Evolutionary conservation across 176 grass and related monocot genomes (phyloP).

Genomic region (Oryza meridionalis): DNA sequence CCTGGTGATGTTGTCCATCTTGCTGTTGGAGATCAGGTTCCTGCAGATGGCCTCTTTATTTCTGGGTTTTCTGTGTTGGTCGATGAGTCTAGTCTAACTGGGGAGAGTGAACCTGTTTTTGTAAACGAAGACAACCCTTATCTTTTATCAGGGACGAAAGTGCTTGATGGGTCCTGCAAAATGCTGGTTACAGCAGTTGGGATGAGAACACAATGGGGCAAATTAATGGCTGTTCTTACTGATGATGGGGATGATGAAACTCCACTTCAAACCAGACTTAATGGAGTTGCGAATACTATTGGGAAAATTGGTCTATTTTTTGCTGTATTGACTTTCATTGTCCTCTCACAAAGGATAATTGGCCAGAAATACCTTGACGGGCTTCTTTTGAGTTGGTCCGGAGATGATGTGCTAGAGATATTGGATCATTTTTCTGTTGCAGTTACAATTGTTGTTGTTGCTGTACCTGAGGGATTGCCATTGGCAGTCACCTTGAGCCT

Average conservation of each 20-base stretch:
- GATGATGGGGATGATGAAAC: conserved; percentile 72
- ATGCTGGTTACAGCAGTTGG: conserved; percentile 72
- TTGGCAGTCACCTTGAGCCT: conserved; percentile 82
- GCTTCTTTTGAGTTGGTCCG: conserved; percentile 63
- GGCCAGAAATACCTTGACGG: conserved; percentile 48
- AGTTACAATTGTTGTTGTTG: conserved; percentile 75
- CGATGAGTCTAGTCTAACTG: conserved; percentile 71
- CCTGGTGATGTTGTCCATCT: conserved; percentile 69
- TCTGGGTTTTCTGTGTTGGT: conserved; percentile 62
- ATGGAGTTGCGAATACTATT: conserved; percentile 70
- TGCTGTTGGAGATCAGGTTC: conserved; percentile 68
- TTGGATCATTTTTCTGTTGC: conserved; percentile 69
- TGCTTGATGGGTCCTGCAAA: conserved; percentile 61
- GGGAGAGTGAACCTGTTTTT: conserved; percentile 72
- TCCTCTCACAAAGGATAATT: conserved; percentile 54
- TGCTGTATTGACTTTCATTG: conserved; percentile 63
- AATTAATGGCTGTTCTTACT: conserved; percentile 59
- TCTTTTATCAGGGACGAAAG: conserved; percentile 69
- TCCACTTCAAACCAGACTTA: conserved; percentile 66
- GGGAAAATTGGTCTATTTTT: conserved; percentile 69
- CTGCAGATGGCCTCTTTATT: conserved; percentile 69
- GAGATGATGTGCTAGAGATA: conserved; percentile 56
- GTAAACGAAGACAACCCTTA: conserved; percentile 60
- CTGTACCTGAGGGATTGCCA: conserved; percentile 78
- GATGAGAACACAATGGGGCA: conserved; percentile 74